These are phyloP conservation scores for Penicillium sp. DNA, from an alignment of 2,329 filamentous ascomycete species.

Conservation along the genomic window DNA sequence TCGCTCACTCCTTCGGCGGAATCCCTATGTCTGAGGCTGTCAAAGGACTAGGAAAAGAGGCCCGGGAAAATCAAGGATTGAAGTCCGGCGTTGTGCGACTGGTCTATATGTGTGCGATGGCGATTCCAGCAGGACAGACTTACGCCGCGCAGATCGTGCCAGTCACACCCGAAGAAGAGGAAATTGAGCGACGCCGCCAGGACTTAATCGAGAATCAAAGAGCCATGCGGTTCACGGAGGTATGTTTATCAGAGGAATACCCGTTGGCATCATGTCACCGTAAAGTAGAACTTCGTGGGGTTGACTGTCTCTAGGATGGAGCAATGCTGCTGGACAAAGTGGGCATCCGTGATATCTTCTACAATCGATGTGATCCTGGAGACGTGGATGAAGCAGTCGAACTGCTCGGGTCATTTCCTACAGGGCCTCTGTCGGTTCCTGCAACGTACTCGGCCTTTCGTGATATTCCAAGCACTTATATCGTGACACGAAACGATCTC, in stretches of 20 bases:
- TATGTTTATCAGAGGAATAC: constrained; percentile 1
- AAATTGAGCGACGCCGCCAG: constrained; percentile 15
- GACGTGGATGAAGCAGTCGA: constrained; percentile 25
- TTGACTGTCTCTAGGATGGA: constrained; percentile 18
- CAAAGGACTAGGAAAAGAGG: constrained; percentile 28
- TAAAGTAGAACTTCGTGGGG: neutral
- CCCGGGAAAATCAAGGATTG: constrained; percentile 17
- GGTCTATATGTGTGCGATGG: constrained; percentile 31
- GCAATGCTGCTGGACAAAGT: constrained; percentile 19
- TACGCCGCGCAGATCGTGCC: constrained; percentile 24
- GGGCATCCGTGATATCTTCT: constrained; percentile 19
- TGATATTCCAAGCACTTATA: constrained; percentile 31
- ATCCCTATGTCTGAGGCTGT: constrained; percentile 30
- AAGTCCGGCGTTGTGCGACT: constrained; percentile 20
- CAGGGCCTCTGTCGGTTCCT: constrained; percentile 24
- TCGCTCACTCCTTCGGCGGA: constrained; percentile 36
- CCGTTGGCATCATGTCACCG: neutral
- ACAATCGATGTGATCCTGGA: constrained; percentile 23
- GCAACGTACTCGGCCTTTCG: constrained; percentile 28
- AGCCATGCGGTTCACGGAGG: constrained; percentile 17
- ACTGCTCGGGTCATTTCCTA: constrained; percentile 24
- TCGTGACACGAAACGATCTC: constrained; percentile 28
- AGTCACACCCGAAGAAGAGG: constrained; percentile 24
- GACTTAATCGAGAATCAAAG: constrained; percentile 16
- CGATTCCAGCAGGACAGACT: constrained; percentile 23